Evolutionary conservation across 139 green algal species (phyloP).

Genomic region (Haematococcus sp.): DNA sequence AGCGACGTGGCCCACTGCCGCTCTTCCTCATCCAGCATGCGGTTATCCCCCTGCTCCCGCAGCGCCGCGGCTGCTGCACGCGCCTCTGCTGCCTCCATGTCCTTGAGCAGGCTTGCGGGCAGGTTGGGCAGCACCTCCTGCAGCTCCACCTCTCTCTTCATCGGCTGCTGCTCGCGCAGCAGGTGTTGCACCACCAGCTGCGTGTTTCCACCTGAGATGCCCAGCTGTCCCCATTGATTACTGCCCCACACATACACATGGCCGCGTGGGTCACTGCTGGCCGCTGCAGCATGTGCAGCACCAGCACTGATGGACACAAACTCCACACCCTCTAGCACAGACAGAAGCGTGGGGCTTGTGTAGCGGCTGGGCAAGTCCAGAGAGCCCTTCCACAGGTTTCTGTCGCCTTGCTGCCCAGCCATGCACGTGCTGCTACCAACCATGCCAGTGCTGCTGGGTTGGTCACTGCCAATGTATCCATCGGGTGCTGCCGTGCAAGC

Average conservation of each 20-base stretch:
- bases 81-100: neutral
- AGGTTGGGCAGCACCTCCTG: conserved; percentile 16
- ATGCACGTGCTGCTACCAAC: neutral
- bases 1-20: neutral
- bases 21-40: neutral
- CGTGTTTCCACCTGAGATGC: neutral
- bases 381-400: neutral
- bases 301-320: conserved; percentile 22
- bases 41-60: neutral
- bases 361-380: neutral
- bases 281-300: conserved; percentile 9
- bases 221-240: conserved; percentile 26
- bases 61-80: neutral
- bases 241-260: conserved; percentile 27
- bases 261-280: neutral
- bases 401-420: neutral
- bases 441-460: neutral
- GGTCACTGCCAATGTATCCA: neutral
- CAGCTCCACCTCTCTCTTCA: conserved; percentile 10
- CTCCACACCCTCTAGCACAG: conserved; percentile 28
- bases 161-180: conserved; percentile 13
- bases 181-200: conserved; percentile 15
- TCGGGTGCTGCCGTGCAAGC: neutral
- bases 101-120: neutral
- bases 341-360: conserved; percentile 28